phyloP scores from a whole-genome alignment of 345 rosid species.

The rapeseed (Brassica napus) region DNA sequence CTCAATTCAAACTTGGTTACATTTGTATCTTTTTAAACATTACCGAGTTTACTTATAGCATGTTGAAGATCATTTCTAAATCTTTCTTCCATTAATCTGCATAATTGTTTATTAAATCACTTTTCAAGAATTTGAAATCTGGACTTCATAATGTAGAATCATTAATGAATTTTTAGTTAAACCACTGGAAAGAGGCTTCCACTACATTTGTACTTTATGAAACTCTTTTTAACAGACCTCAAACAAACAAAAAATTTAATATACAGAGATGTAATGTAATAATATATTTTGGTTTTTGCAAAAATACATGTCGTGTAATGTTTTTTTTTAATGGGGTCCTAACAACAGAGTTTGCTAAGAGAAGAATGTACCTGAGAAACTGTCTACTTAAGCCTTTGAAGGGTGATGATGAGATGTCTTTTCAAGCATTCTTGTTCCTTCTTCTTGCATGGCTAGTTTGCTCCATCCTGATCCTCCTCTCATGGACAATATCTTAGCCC shows the following conservation, averaged over 20 bases:
- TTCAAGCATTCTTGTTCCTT: constrained; percentile 43
- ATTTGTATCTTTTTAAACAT: background rate
- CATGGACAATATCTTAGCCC: constrained; percentile 63
- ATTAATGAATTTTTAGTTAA: no score
- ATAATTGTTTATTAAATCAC: background rate
- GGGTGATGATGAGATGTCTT: constrained; percentile 31
- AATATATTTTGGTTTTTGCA: constrained; percentile 27
- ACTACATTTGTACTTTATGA: background rate
- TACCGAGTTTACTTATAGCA: background rate
- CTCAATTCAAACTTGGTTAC: constrained; percentile 22
- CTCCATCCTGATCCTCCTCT: constrained; percentile 69
- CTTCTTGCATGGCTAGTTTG: constrained; percentile 43
- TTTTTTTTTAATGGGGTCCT: background rate
- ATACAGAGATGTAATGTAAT: constrained; percentile 27
- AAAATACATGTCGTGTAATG: constrained; percentile 33
- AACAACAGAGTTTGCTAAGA: constrained; percentile 14
- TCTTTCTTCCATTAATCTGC: no score
- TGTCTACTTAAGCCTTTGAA: constrained; percentile 39
- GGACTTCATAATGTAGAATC: no score
- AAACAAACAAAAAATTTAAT: constrained; percentile 21
- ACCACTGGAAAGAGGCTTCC: no score
- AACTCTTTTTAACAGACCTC: background rate
- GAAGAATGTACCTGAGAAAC: constrained; percentile 33
- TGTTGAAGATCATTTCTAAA: no score
- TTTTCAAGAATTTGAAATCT: no score